Conservation (phyloP, 2,329 filamentous ascomycete species). For the Xylariaceae sp. region DNA sequence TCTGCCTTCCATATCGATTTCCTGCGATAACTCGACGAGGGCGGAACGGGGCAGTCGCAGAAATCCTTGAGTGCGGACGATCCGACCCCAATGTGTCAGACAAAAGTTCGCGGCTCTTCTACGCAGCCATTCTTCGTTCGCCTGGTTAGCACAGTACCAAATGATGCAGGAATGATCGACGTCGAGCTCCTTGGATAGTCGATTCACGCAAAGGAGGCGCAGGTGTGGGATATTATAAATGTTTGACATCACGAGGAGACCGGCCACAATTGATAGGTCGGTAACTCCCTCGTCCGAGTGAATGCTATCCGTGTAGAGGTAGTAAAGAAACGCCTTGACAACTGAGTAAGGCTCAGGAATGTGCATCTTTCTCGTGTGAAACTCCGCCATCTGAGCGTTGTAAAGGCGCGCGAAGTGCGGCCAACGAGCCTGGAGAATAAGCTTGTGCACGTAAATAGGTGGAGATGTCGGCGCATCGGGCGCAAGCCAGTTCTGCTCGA, state of each 20-base stretch:
- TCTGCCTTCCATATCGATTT: conserved; percentile 87
- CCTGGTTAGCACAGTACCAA: conserved; percentile 88
- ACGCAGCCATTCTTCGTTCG: conserved; percentile 89
- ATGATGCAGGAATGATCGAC: conserved; percentile 92
- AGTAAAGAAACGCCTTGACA: conserved; percentile 91
- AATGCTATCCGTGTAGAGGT: conserved; percentile 94
- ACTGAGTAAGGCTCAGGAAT: conserved; percentile 94
- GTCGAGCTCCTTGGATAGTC: conserved; percentile 84
- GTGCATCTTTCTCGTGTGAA: conserved; percentile 95
- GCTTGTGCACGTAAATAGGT: conserved; percentile 89
- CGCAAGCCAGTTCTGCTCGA: conserved; percentile 52
- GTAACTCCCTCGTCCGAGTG: conserved; percentile 66
- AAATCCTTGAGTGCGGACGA: conserved; percentile 87
- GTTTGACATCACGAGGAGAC: conserved; percentile 94
- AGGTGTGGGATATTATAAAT: conserved; percentile 96
- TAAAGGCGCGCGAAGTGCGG: conserved; percentile 92
- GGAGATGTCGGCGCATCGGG: conserved; percentile 63
- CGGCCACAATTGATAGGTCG: conserved; percentile 79
- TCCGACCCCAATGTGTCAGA: conserved; percentile 87
- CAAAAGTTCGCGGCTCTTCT: conserved; percentile 84
- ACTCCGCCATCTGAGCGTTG: conserved; percentile 92
- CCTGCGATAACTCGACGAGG: conserved; percentile 86
- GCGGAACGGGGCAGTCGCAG: conserved; percentile 70
- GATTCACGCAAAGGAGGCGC: conserved; percentile 83
- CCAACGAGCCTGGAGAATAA: conserved; percentile 93